Evolutionary conservation across 805 yeast species (phyloP).

Genomic region (Scheffersomyces coipomensis): DNA sequence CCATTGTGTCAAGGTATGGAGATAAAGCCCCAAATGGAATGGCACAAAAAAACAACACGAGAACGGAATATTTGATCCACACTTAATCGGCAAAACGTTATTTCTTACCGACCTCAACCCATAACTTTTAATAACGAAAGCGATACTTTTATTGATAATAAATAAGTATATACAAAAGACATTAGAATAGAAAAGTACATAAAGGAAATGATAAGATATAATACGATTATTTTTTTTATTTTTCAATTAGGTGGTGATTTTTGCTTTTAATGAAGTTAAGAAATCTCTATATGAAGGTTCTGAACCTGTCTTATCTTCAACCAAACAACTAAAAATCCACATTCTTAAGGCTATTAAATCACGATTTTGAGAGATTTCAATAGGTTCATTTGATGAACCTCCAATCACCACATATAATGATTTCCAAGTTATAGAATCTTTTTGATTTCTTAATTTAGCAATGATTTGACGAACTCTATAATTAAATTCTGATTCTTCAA

Average conservation of each 20-base stretch:
- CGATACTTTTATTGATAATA: no score
- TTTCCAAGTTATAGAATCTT: slow-evolving; percentile 75
- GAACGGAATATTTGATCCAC: no score
- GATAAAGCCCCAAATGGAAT: no score
- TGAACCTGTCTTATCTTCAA: slow-evolving; percentile 74
- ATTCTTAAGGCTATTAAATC: slow-evolving; percentile 76
- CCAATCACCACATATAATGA: slow-evolving; percentile 84
- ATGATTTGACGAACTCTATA: slow-evolving; percentile 80
- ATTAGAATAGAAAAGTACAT: no score
- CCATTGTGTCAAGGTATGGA: no score
- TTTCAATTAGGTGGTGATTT: slow-evolving; percentile 29
- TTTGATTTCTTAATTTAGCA: slow-evolving; percentile 72
- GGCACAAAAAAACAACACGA: no score
- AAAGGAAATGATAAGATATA: no score
- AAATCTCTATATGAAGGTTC: slow-evolving; percentile 55
- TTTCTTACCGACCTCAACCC: no score
- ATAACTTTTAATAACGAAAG: no score
- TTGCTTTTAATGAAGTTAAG: slow-evolving; percentile 47
- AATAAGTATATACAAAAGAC: no score
- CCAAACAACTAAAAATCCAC: slow-evolving; percentile 86
- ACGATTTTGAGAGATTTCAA: slow-evolving; percentile 57
- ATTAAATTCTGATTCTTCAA: slow-evolving; percentile 73
- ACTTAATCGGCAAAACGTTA: no score
- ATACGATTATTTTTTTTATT: no score
- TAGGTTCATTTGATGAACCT: slow-evolving; percentile 60